A percentile compares a stretch with the other conserved stretches of the same genome.
These are phyloP conservation scores for Phanerochaete sordida DNA, from an alignment of 768 basidiomycete species.

Conservation along the genomic window DNA sequence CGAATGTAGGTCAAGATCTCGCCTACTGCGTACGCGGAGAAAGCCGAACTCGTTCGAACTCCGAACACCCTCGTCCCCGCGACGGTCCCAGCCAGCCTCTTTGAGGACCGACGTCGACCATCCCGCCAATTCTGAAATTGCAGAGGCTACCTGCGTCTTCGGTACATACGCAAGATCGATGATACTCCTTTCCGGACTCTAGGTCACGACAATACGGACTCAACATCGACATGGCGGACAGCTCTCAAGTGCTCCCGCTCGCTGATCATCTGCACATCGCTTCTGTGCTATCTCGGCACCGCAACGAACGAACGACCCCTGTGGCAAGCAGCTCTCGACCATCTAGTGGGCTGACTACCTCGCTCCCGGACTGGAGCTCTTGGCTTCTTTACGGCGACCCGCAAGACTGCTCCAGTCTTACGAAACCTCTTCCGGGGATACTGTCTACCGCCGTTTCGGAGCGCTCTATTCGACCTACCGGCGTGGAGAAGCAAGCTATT, in stretches of 20 bases:
- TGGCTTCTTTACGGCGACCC: not conserved
- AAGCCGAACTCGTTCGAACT: too few relatives aligned
- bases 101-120: too few relatives aligned
- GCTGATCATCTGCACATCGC: not conserved
- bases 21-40: too few relatives aligned
- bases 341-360: not conserved
- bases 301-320: not conserved
- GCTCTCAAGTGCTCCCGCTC: not conserved
- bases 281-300: not conserved
- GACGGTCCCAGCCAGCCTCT: too few relatives aligned
- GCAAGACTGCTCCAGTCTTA: not conserved
- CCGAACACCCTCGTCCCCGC: too few relatives aligned
- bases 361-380: not conserved
- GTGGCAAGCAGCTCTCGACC: not conserved
- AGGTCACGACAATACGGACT: too few relatives aligned
- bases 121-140: too few relatives aligned
- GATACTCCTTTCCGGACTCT: too few relatives aligned
- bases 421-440: not conserved
- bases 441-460: not conserved
- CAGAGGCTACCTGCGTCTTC: too few relatives aligned
- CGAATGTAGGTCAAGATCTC: too few relatives aligned
- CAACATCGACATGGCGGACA: not conserved
- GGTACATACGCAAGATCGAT: too few relatives aligned
- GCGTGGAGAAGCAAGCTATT: not conserved
- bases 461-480: not conserved